Evolutionary conservation across 371 early-diverging fungal genomes (phyloP).

Genomic region (Amoeboaphelidium protococcarum): DNA sequence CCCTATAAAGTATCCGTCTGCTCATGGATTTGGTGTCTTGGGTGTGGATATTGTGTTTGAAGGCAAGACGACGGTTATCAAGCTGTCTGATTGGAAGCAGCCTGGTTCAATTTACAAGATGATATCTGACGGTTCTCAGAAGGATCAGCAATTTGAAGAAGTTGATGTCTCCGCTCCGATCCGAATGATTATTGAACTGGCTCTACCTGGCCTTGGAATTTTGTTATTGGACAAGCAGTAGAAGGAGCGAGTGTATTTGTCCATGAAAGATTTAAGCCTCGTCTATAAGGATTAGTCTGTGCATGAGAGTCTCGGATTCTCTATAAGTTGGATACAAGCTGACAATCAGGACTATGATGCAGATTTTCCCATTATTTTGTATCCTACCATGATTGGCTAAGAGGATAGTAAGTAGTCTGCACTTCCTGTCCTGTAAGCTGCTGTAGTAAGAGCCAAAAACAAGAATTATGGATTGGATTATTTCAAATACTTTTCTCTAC

Average conservation of each 20-base stretch:
- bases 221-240: constrained; percentile 43
- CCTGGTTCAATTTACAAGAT: constrained; percentile 6
- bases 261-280: constrained; percentile 40
- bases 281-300: constrained; percentile 40
- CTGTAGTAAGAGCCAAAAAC: constrained; percentile 48
- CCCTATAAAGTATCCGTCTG: constrained; percentile 35
- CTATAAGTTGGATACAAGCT: constrained; percentile 69
- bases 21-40: constrained; percentile 17
- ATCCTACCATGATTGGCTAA: constrained; percentile 55
- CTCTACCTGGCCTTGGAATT: constrained; percentile 70
- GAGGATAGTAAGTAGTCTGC: constrained; percentile 22
- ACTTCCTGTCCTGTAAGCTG: constrained; percentile 22
- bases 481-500: constrained; percentile 59
- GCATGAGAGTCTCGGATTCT: constrained; percentile 38
- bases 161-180: constrained; percentile 3
- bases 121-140: constrained; percentile 1
- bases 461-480: constrained; percentile 62
- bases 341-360: constrained; percentile 76
- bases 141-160: constrained; percentile 6
- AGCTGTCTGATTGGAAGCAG: constrained; percentile 37
- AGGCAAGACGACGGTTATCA: constrained; percentile 49
- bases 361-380: constrained; percentile 58
- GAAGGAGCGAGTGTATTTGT: constrained; percentile 53
- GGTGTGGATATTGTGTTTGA: constrained; percentile 60
- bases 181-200: constrained; percentile 12